Percentiles rank a stretch among this genome's conserved stretches.
Conservation (phyloP, 495 filamentous ascomycete species). For the Daldinia grandis region DNA sequence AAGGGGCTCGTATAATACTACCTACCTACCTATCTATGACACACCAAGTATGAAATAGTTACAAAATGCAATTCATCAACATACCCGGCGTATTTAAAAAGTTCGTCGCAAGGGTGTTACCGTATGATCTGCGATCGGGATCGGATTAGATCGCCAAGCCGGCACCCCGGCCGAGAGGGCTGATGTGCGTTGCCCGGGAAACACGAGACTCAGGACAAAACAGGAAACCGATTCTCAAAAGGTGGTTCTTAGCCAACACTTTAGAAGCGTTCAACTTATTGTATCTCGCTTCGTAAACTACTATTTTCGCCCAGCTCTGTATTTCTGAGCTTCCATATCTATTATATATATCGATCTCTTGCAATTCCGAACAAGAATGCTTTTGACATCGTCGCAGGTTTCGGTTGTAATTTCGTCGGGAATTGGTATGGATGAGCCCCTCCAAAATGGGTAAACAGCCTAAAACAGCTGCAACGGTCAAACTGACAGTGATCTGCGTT, state of each 20-base stretch:
- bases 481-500: constrained; percentile 15
- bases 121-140: constrained; percentile 30
- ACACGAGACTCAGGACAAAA: constrained; percentile 28
- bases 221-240: constrained; percentile 29
- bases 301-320: constrained; percentile 2
- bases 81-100: background rate
- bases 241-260: constrained; percentile 4
- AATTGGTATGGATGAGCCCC: constrained; percentile 52
- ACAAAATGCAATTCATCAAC: background rate
- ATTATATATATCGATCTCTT: constrained; percentile 15
- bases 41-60: background rate
- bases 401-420: constrained; percentile 58
- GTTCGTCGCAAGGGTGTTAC: constrained; percentile 5
- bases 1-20: background rate
- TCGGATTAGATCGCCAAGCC: constrained; percentile 40
- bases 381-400: constrained; percentile 63
- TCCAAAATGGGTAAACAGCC: background rate
- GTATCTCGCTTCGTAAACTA: constrained; percentile 6
- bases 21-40: too few relatives aligned
- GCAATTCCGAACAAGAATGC: constrained; percentile 44
- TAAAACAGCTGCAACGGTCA: background rate
- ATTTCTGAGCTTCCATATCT: constrained; percentile 1
- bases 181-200: constrained; percentile 33
- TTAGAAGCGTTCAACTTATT: constrained; percentile 7
- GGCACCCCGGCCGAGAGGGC: constrained; percentile 22